These are phyloP conservation scores for Thuidium tamariscinum DNA, from an alignment of 225 moss, liverwort and hornwort genomes.

Conservation along the genomic window DNA sequence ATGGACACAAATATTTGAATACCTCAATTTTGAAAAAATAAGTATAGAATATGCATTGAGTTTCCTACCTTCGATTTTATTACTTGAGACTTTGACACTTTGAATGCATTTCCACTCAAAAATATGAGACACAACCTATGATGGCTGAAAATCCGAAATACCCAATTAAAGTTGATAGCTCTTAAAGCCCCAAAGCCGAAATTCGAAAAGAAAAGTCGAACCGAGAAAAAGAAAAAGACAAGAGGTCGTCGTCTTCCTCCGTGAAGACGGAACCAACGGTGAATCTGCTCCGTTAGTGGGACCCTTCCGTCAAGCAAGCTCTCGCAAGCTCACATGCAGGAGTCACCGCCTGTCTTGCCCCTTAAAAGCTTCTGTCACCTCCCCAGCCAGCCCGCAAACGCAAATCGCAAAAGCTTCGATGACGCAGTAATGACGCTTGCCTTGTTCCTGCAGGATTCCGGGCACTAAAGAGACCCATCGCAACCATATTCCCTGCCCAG, in stretches of 20 bases:
- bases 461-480: not conserved
- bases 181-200: not conserved
- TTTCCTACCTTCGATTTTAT: fast-evolving
- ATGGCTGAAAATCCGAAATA: fast-evolving
- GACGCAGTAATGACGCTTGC: not conserved
- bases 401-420: not conserved
- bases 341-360: not conserved
- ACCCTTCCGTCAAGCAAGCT: not conserved
- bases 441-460: not conserved
- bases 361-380: not conserved
- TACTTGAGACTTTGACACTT: not conserved
- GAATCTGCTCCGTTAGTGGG: not conserved
- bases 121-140: fast-evolving
- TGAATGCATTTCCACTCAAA: not conserved
- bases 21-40: fast-evolving
- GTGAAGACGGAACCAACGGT: not conserved
- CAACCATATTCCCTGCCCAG: not conserved
- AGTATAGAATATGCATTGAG: too few relatives aligned
- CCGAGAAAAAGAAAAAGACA: not conserved
- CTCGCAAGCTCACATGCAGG: not conserved
- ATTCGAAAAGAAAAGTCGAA: not conserved
- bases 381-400: not conserved
- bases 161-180: too few relatives aligned
- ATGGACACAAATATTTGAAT: not conserved
- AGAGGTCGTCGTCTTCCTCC: not conserved